phyloP scores from a whole-genome alignment of 2,329 filamentous ascomycete species.

The Stachybotrys chartarum region DNA sequence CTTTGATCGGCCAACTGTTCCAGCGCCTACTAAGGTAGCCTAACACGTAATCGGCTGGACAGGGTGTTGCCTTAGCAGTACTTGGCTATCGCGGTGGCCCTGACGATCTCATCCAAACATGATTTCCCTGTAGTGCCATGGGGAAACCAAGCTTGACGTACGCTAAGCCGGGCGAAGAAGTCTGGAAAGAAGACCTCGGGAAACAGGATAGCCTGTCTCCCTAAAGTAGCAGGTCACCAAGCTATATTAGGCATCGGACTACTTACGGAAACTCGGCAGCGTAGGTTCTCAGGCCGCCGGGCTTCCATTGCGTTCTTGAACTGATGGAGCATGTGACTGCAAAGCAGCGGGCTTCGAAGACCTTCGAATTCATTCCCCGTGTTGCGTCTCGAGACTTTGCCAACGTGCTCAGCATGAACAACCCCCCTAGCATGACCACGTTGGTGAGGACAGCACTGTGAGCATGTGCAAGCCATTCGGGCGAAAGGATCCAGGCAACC shows the following conservation, averaged over 20 bases:
- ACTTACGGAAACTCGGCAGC: no score
- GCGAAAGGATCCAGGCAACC: not conserved
- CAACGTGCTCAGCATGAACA: no score
- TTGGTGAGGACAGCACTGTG: not conserved
- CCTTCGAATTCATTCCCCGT: no score
- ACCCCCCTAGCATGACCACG: no score
- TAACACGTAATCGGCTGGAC: no score
- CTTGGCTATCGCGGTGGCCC: not conserved
- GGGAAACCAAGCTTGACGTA: not conserved
- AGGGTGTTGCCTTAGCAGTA: not conserved
- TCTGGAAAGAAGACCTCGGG: not conserved
- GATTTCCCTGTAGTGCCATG: not conserved
- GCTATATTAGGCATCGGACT: no score
- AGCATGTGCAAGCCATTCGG: not conserved
- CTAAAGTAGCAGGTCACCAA: not conserved
- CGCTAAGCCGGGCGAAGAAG: not conserved
- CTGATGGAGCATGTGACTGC: no score
- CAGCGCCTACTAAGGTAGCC: no score
- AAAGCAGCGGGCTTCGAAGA: no score
- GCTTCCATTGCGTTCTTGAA: no score
- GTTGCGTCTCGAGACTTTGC: no score
- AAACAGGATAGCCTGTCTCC: not conserved
- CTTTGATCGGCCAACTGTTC: not conserved
- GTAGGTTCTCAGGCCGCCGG: no score
- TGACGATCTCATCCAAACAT: not conserved